Base-by-base conservation (phyloP, 2,329 filamentous ascomycete genomes). In the Alternaria consortialis region DNA sequence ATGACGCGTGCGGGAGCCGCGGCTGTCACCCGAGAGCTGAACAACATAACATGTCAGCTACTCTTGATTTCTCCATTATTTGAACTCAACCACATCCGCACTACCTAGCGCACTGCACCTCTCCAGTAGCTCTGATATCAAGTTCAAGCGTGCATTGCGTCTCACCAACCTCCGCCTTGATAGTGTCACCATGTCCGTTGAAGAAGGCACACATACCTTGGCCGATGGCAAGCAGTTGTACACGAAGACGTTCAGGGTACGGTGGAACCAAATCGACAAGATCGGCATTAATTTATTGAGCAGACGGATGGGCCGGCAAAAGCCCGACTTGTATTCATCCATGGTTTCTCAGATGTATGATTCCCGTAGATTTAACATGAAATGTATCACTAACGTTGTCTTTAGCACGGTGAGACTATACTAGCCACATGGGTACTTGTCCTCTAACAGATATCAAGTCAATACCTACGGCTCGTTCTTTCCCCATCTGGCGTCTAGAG, bases 281-380 rank as follows among this genome's bases (percentile, higher is more conserved):
- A 57, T 57, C 58, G 52, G 34, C 53, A 48, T 47, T 69, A 47
- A 67, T 53, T 27, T 62, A 64, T 13, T 15, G 32, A 50, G 32
- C 48, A 88, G 88, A 87, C 87, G 31, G 77, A 84, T 31, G 84
- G 82, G 13, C 79, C 84, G 12, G 79, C 85, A 56, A 86, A 85
- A 71, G 93, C 93, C 36, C 91, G 91, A 68, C 78, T 97, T 51
- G 84, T 95, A 71, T 91, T 96, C 79, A 82, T 97, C 65, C 94
- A 97, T 80, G 94, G 94, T 72, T 97, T 94, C 84, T 93, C 88
- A 77, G 94, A 73, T 84, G 83, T 83, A 75, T 64, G 76, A 13
- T 29, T 46, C 29, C 44, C 40, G 34, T 47, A 29, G 20, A 25
- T 7, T 25, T 25, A 43, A 29, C 36, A n/a, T 13, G 7, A 12